A percentile compares a stretch with the other conserved stretches of the same genome.
Conservation (phyloP, 1,139 yeast species). For the Candida sp. region DNA sequence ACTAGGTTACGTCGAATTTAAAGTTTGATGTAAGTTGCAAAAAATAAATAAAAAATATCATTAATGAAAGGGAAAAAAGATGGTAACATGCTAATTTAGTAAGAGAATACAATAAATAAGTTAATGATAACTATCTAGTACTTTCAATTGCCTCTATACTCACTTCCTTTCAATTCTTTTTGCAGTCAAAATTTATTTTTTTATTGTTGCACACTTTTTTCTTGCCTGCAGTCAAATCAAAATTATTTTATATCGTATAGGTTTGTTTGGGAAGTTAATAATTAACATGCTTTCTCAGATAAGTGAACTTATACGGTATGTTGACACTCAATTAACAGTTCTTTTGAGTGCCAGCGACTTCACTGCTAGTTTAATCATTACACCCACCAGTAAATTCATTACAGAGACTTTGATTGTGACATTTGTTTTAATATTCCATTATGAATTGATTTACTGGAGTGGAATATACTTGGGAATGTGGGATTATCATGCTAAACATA, state of each 20-base stretch:
- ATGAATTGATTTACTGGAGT: conserved; percentile 44
- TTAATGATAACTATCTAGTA: no score
- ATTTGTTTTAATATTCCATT: conserved; percentile 31
- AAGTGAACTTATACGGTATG: background rate
- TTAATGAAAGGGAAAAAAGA: no score
- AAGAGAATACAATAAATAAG: no score
- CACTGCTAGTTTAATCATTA: conserved; percentile 26
- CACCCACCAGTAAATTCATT: conserved; percentile 31
- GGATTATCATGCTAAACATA: conserved; percentile 64
- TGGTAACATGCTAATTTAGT: no score
- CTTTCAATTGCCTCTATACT: no score
- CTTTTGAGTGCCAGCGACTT: conserved; percentile 16
- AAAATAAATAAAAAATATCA: no score
- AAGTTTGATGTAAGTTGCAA: no score
- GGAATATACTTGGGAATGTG: conserved; percentile 51
- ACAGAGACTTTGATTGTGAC: conserved; percentile 38
- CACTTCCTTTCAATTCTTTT: no score
- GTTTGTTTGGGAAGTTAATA: background rate
- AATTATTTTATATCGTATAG: background rate
- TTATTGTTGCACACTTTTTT: no score
- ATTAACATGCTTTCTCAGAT: background rate
- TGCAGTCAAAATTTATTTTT: no score
- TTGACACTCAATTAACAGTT: conserved; percentile 10
- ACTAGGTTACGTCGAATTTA: no score
- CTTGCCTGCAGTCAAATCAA: background rate